Base-by-base conservation (phyloP, 495 filamentous ascomycete genomes). In the Niebla homalea region DNA sequence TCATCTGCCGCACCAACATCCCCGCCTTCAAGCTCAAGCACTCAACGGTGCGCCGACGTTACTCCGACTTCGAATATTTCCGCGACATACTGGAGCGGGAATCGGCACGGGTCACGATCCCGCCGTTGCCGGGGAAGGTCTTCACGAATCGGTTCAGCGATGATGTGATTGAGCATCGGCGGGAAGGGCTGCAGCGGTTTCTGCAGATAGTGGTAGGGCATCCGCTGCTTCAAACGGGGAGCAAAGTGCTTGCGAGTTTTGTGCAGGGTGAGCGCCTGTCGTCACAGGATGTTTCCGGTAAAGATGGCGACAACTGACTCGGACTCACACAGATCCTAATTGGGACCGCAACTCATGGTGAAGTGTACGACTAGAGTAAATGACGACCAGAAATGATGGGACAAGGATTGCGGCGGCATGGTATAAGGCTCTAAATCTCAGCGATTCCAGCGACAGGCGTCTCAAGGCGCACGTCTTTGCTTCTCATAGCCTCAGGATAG, bases 111-210 rank as follows among this genome's bases (percentile, higher is more conserved):
- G 92, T 98, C 43, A 94, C 87, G 25, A 98, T 97, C 62, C 92
- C 92, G 4, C 92, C 92, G 21, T 71, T 98, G 45, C 92, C 92
- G 0, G 92, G 92, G 22, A 98, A 97, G 70, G 92, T 98, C 26
- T 94, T 97, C 60, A 96, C 90, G 22, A 97, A 97, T 65, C 85
- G 92, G 15, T 98, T 98, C 70, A 90, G 85, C 53, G 92, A 98
- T 62, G 92, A 95, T 60, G 93, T 98, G 57, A 98, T 98, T 62
- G 93, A 98, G 76, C 87, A 94, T 64, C 74, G 92, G 23, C 73
- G 90, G 41, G 85, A 89, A 58, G 92, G 92, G 8, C 71, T 98
- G 51, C 89, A 98, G 71, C 79, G 90, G 58, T 98, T 98, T 62
- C 66, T 98, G 62, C 88, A 94, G 79, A 97, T 98, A 57, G 92